phyloP scores from a whole-genome alignment of 192 early-diverging fungal genomes.

The Coemansia sp. region DNA sequence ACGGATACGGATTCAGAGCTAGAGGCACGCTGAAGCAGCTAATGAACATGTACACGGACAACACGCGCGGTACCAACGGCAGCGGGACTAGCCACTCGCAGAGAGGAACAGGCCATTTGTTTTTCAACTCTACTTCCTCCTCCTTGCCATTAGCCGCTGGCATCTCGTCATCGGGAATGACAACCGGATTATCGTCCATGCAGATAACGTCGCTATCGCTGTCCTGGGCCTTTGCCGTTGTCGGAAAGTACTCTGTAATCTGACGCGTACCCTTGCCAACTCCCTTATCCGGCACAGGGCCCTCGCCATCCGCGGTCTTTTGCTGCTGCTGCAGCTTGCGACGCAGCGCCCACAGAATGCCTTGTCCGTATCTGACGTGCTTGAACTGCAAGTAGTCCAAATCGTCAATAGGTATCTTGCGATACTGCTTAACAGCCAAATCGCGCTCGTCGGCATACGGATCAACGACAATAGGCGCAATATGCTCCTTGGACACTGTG shows the following conservation, averaged over 20 bases:
- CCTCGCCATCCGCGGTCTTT: slow-evolving; percentile 8
- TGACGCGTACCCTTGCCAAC: slow-evolving; percentile 16
- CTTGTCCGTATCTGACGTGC: slow-evolving; percentile 37
- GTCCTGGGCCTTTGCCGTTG: neutral
- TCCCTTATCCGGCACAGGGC: neutral
- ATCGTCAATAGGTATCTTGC: slow-evolving; percentile 85
- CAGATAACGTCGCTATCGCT: neutral
- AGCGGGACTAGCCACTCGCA: slow-evolving; percentile 33
- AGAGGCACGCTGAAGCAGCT: slow-evolving; percentile 61
- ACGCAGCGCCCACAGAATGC: slow-evolving; percentile 26
- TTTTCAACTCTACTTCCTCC: slow-evolving; percentile 13
- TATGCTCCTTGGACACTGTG: neutral
- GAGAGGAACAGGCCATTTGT: slow-evolving; percentile 38
- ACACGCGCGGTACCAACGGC: slow-evolving; percentile 27
- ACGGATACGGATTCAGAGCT: slow-evolving; percentile 64
- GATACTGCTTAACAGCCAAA: slow-evolving; percentile 24
- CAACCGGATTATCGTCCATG: neutral
- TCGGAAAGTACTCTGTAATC: slow-evolving; percentile 37
- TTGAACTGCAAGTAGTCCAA: slow-evolving; percentile 60
- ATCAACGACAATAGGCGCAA: slow-evolving; percentile 18
- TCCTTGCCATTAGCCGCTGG: slow-evolving; percentile 4
- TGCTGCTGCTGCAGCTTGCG: slow-evolving; percentile 17
- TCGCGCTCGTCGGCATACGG: slow-evolving; percentile 44
- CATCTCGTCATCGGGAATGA: neutral
- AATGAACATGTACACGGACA: slow-evolving; percentile 45